phyloP scores from a whole-genome alignment of 1,139 yeast species.

The Hemisphaericaspora subhashii region DNA sequence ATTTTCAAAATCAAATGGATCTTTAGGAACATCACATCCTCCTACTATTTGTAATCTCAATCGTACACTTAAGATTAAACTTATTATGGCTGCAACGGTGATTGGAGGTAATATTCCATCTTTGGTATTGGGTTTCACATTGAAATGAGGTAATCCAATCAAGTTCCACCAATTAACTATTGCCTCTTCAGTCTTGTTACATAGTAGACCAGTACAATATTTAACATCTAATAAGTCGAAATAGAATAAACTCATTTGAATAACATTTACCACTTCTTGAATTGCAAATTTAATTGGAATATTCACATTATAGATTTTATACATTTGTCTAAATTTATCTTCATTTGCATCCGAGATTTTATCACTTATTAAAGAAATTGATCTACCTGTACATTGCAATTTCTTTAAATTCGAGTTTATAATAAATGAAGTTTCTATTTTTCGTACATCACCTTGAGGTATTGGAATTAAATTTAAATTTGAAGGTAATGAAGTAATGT shows the following conservation, averaged over 20 bases:
- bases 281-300: conserved; percentile 68
- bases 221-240: conserved; percentile 69
- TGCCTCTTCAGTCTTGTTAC: conserved; percentile 74
- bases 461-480: conserved; percentile 69
- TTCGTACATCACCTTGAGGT: conserved; percentile 58
- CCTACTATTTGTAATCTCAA: conserved; percentile 66
- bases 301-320: conserved; percentile 48
- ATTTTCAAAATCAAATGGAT: conserved; percentile 75
- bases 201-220: conserved; percentile 80
- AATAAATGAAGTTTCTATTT: conserved; percentile 56
- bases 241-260: conserved; percentile 77
- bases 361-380: conserved; percentile 62
- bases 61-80: conserved; percentile 66
- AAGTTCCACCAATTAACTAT: conserved; percentile 79
- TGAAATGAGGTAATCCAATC: conserved; percentile 66
- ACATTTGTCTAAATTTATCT: conserved; percentile 80
- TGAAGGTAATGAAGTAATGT: conserved; percentile 77
- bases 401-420: conserved; percentile 77
- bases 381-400: conserved; percentile 82
- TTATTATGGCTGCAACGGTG: conserved; percentile 62
- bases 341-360: conserved; percentile 75
- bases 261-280: conserved; percentile 67
- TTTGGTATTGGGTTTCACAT: conserved; percentile 41
- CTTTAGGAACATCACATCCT: conserved; percentile 80
- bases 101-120: conserved; percentile 62